phyloP scores from a whole-genome alignment of 192 early-diverging fungal species.

The Globomyces pollinis-pini region DNA sequence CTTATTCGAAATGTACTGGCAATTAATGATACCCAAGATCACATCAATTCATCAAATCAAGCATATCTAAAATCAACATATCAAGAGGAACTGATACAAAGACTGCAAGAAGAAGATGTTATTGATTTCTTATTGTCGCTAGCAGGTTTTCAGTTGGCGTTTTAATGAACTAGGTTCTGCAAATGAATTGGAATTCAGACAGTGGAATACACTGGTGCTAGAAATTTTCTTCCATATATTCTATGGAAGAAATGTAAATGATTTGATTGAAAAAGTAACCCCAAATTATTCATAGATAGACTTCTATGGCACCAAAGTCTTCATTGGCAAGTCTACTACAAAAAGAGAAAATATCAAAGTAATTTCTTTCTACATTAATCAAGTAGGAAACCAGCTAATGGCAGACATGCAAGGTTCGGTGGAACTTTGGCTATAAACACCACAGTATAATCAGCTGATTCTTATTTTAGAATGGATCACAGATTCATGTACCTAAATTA shows the following conservation, averaged over 20 bases:
- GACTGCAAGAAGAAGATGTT: conserved; percentile 43
- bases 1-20: conserved; percentile 4
- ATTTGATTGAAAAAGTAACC: neutral
- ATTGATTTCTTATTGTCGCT: conserved; percentile 65
- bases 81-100: neutral
- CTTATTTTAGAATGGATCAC: neutral
- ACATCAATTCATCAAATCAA: conserved; percentile 2
- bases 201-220: neutral
- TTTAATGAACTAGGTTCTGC: too few relatives aligned
- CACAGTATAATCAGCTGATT: too few relatives aligned
- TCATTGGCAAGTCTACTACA: neutral
- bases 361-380: neutral
- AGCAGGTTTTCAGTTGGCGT: too few relatives aligned
- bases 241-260: neutral
- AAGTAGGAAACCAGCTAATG: neutral
- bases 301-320: neutral
- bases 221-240: conserved; percentile 5
- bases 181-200: neutral
- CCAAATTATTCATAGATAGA: too few relatives aligned
- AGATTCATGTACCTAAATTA: neutral
- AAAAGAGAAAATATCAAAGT: neutral
- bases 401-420: conserved; percentile 4
- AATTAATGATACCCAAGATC: conserved; percentile 11
- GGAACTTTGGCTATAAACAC: conserved; percentile 5
- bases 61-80: neutral